Conservation (phyloP, 192 early-diverging fungal species). For the Gaertneriomyces sp. region DNA sequence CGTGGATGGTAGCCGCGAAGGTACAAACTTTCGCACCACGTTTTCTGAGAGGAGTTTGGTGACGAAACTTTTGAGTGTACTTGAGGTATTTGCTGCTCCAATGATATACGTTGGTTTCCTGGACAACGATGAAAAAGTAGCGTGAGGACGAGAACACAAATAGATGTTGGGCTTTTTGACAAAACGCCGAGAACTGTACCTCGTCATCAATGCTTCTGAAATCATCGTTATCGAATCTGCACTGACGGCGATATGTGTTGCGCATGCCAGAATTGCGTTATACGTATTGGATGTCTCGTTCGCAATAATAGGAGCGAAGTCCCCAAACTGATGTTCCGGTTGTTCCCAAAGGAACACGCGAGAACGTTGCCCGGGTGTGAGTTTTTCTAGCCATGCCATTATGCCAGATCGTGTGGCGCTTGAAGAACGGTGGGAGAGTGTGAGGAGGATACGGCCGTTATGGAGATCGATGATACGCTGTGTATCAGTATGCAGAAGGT, state of each 20-base stretch:
- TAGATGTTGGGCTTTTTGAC: neutral
- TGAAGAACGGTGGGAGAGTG: constrained; percentile 3
- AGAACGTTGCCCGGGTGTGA: neutral
- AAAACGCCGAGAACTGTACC: constrained; percentile 1
- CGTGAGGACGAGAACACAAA: neutral
- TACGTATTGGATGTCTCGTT: neutral
- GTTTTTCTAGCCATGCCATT: neutral
- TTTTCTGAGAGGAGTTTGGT: constrained; percentile 6
- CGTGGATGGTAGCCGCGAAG: constrained; percentile 2
- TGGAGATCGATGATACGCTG: constrained; percentile 27
- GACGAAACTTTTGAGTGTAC: neutral
- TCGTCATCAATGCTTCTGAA: constrained; percentile 15
- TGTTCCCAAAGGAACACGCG: neutral
- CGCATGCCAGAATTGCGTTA: constrained; percentile 2
- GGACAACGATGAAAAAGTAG: neutral
- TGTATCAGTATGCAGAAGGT: neutral
- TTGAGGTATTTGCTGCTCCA: neutral
- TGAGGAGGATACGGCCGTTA: constrained; percentile 5
- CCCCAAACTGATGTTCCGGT: too few relatives aligned
- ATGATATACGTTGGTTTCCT: constrained; percentile 29
- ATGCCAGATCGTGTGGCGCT: neutral
- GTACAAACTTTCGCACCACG: constrained; percentile 16
- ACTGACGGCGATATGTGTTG: constrained; percentile 25
- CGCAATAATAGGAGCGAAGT: neutral
- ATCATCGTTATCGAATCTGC: constrained; percentile 22